Percentiles rank a stretch among this genome's conserved stretches.
phyloP scores from a whole-genome alignment of 2,329 filamentous ascomycete species.

The Monilinia vaccinii-corymbosi region DNA sequence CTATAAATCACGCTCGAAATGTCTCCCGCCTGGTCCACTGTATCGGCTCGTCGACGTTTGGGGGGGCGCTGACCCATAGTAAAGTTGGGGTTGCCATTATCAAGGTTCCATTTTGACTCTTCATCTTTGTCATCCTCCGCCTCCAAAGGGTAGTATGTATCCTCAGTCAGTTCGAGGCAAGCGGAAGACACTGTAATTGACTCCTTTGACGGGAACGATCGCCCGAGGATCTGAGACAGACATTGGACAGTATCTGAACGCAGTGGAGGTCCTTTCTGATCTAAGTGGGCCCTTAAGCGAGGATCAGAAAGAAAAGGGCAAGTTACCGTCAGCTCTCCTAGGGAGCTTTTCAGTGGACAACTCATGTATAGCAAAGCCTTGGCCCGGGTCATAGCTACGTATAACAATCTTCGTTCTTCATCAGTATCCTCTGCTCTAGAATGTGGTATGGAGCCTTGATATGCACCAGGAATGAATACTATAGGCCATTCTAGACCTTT shows the following conservation, averaged over 20 bases:
- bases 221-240: constrained; percentile 66
- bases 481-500: constrained; percentile 96
- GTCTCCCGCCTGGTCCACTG: constrained; percentile 10
- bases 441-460: constrained; percentile 86
- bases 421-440: constrained; percentile 74
- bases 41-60: constrained; percentile 25
- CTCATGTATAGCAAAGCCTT: constrained; percentile 81
- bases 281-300: constrained; percentile 43
- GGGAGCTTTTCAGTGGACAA: constrained; percentile 60
- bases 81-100: constrained; percentile 19
- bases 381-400: constrained; percentile 94
- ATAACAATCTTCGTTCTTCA: constrained; percentile 81
- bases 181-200: constrained; percentile 36
- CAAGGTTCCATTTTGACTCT: constrained; percentile 31
- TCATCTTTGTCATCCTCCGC: constrained; percentile 40
- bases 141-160: constrained; percentile 59
- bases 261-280: constrained; percentile 61
- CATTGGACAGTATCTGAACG: constrained; percentile 51
- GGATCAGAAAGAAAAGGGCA: constrained; percentile 61
- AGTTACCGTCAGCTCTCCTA: constrained; percentile 52
- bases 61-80: constrained; percentile 18
- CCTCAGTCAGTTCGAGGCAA: constrained; percentile 49
- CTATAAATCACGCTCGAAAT: constrained; percentile 23
- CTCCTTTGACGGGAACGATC: constrained; percentile 43
- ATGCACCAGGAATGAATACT: constrained; percentile 85